Conservation (phyloP, 192 early-diverging fungal species). For the Thoreauomyces humboldtii region DNA sequence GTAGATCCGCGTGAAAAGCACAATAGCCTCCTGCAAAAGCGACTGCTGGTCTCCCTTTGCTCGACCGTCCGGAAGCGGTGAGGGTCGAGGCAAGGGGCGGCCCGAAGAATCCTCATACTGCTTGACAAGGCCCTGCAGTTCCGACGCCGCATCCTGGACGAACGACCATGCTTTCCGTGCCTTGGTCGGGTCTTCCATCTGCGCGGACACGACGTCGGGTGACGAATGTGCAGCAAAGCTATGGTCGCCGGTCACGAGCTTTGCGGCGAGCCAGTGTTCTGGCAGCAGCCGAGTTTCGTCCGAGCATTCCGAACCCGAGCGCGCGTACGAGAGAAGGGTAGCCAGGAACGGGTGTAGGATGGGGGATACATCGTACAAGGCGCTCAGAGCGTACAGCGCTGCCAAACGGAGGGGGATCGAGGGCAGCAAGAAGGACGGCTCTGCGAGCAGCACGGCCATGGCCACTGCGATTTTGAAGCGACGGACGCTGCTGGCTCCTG, state of each 20-base stretch:
- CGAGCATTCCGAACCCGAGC: not conserved
- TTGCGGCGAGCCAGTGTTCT: not conserved
- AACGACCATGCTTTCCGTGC: not conserved
- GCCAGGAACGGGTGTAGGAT: slow-evolving; percentile 20
- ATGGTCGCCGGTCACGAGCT: not conserved
- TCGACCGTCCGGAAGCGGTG: too few relatives aligned
- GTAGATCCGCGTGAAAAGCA: too few relatives aligned
- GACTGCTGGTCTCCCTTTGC: too few relatives aligned
- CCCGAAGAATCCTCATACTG: too few relatives aligned
- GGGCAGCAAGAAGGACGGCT: slow-evolving; percentile 8
- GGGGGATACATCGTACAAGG: not conserved
- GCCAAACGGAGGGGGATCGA: slow-evolving; percentile 7
- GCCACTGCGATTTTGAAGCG: slow-evolving; percentile 19
- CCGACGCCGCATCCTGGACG: not conserved
- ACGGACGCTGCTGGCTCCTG: slow-evolving; percentile 1
- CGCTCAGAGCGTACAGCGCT: slow-evolving; percentile 20
- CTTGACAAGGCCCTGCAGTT: too few relatives aligned
- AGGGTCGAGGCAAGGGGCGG: too few relatives aligned
- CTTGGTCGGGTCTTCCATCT: not conserved
- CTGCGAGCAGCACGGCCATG: slow-evolving; percentile 11
- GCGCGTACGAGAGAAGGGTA: slow-evolving; percentile 12
- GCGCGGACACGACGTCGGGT: not conserved
- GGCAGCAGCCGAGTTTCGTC: not conserved
- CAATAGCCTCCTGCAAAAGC: too few relatives aligned
- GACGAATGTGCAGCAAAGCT: not conserved